phyloP scores from a whole-genome alignment of 441 rosid genomes.

The Capsella rubella region DNA sequence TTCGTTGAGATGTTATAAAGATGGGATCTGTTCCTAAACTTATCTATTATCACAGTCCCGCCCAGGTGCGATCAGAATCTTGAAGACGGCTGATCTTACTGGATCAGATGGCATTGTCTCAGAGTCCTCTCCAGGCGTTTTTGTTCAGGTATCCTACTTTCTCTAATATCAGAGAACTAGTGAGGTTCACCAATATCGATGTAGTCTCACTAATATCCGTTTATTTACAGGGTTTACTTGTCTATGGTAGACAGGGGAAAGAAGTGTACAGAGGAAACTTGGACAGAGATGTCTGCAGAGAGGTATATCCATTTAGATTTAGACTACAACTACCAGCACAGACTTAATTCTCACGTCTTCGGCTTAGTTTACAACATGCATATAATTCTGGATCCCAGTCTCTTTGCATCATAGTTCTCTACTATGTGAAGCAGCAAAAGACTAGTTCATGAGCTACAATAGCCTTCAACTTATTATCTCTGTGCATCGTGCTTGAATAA shows the following conservation, averaged over 20 bases:
- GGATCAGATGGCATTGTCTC: constrained; percentile 82
- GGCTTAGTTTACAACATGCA: neutral
- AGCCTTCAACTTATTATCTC: neutral
- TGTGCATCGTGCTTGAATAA: neutral
- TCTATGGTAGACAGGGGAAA: constrained; percentile 87
- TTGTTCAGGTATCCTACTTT: constrained; percentile 70
- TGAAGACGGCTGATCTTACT: constrained; percentile 74
- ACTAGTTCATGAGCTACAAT: neutral
- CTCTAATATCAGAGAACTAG: constrained; percentile 4
- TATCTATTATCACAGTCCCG: constrained; percentile 66
- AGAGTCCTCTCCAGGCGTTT: constrained; percentile 84
- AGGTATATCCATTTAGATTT: constrained; percentile 58
- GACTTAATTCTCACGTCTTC: neutral
- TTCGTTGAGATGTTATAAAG: constrained; percentile 28
- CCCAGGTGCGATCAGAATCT: constrained; percentile 64
- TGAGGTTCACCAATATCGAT: constrained; percentile 25
- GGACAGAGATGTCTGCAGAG: constrained; percentile 80
- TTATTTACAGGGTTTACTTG: constrained; percentile 81
- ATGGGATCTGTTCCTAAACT: constrained; percentile 27
- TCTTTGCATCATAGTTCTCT: constrained; percentile 13
- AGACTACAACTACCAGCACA: neutral
- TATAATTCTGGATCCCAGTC: neutral
- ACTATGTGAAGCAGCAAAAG: neutral
- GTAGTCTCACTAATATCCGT: constrained; percentile 32
- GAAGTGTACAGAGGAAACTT: constrained; percentile 82